These are phyloP conservation scores for Crithidia fasciculata DNA, from an alignment of 208 protist genomes.

Conservation along the genomic window DNA sequence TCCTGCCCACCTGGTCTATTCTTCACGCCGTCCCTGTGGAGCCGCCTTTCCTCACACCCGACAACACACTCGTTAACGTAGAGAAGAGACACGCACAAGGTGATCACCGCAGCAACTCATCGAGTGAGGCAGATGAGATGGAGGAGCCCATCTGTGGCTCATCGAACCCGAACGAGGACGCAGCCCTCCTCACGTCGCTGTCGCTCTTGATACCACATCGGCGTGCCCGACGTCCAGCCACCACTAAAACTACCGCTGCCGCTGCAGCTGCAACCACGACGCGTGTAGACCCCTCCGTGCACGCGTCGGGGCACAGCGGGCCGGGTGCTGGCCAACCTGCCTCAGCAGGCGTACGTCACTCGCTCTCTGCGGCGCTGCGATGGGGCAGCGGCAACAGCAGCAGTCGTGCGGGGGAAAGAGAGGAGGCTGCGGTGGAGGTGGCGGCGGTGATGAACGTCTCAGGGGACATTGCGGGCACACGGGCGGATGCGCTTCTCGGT, in stretches of 20 bases:
- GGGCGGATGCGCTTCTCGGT: not conserved
- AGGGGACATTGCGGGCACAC: conserved; percentile 15
- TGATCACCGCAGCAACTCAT: conserved; percentile 3
- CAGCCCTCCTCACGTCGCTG: conserved; percentile 30
- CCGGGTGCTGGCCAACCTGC: no score
- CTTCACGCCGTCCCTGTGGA: conserved; percentile 25
- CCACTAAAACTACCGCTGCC: no score
- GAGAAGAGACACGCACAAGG: no score
- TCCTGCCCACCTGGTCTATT: conserved; percentile 27
- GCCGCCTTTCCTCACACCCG: not conserved
- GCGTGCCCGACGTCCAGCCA: not conserved
- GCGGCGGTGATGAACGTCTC: conserved; percentile 22
- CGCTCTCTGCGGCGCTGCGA: no score
- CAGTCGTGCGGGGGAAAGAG: no score
- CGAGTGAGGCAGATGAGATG: not conserved
- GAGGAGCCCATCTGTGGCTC: not conserved
- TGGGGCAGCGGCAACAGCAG: no score
- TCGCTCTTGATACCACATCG: conserved; percentile 3
- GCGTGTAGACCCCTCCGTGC: no score
- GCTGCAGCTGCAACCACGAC: not conserved
- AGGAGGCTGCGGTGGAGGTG: not conserved
- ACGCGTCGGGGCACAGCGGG: no score
- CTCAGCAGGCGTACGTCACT: no score
- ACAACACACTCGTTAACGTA: no score
- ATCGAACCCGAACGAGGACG: conserved; percentile 15